A percentile compares a stretch with the other conserved stretches of the same genome.
phyloP scores from a whole-genome alignment of 495 filamentous ascomycete genomes.

The Chaetomidium leptoderma region DNA sequence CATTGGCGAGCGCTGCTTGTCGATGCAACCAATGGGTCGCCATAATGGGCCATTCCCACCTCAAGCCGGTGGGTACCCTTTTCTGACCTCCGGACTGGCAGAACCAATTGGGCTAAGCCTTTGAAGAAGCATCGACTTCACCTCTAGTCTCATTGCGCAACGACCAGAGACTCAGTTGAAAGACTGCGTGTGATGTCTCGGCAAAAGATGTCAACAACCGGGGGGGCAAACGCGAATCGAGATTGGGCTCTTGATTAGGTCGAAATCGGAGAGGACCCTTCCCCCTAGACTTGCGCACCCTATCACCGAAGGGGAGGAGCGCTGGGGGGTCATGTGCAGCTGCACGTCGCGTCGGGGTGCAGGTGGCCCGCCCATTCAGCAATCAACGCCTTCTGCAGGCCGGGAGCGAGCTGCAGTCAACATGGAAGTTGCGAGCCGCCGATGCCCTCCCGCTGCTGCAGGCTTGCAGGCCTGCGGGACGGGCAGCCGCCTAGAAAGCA shows the following conservation, averaged over 20 bases:
- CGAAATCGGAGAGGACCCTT: constrained; percentile 18
- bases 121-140: constrained; percentile 19
- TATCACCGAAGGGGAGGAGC: constrained; percentile 30
- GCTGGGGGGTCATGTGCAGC: constrained; percentile 35
- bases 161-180: constrained; percentile 1
- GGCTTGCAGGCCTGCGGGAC: background rate
- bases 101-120: constrained; percentile 26
- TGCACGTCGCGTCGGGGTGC: constrained; percentile 32
- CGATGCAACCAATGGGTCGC: constrained; percentile 32
- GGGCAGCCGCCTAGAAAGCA: too few species aligned
- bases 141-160: constrained; percentile 14
- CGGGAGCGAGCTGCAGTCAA: constrained; percentile 24
- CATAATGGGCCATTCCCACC: constrained; percentile 26
- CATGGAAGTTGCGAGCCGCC: constrained; percentile 22
- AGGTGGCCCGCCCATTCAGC: constrained; percentile 31
- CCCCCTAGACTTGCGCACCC: constrained; percentile 28
- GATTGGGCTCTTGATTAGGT: constrained; percentile 10
- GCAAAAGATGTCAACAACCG: background rate
- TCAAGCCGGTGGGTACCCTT: constrained; percentile 20
- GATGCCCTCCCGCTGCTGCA: constrained; percentile 7
- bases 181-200: background rate
- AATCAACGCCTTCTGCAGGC: constrained; percentile 13
- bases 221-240: background rate
- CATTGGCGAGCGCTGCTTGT: constrained; percentile 31
- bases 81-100: background rate